Base-by-base conservation (phyloP, 257 asterid species). In the Lithospermum erythrorhizon region DNA sequence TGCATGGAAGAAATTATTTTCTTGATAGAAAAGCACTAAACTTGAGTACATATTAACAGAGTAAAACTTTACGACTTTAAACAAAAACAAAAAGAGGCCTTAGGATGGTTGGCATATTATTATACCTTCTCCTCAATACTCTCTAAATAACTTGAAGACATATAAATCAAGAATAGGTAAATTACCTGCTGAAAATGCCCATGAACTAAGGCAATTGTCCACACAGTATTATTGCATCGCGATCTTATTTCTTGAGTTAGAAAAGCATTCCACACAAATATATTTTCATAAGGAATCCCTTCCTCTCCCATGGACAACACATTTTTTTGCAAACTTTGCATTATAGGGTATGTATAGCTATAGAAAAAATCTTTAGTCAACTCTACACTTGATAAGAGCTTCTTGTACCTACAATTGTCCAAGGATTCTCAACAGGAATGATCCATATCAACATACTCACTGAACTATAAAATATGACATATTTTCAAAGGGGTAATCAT, bases 121-220 rank as follows among this genome's bases (percentile, higher is more conserved):
- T 27, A 6, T 27, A 27, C 32, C 32, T 27, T 61, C 25, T 53
- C 14, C 30, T 19, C 10, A 45, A 4, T 29, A 11, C 16, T 58
- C 37, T 30, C 18, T 16, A 47, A 14, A 22, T 29, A 32, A 32
- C 53, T 41, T 6, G 49, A 21, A 22, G 25, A 41, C 47, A 15
- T 6, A 41, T 17, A 14, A 19, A 60, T 29, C 30, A 61, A 21
- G 61, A 29, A 30, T n/a, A 59, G 49, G 58, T 45, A 70, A n/a
- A 65, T 15, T 59, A 79, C 84, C 82, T 93, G 99, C 74, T 89
- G 89, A 75, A 89, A 93, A 77, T 86, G 80, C 67, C 99, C 99
- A 79, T 93, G 99, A 72, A 86, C 95, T 67, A 93, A 80, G 70
- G 99, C 89, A 72, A 93, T 85, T 56, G 96, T 89, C 99, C 99